Evolutionary conservation across 805 yeast species (phyloP).

Genomic region (Candida alai): DNA sequence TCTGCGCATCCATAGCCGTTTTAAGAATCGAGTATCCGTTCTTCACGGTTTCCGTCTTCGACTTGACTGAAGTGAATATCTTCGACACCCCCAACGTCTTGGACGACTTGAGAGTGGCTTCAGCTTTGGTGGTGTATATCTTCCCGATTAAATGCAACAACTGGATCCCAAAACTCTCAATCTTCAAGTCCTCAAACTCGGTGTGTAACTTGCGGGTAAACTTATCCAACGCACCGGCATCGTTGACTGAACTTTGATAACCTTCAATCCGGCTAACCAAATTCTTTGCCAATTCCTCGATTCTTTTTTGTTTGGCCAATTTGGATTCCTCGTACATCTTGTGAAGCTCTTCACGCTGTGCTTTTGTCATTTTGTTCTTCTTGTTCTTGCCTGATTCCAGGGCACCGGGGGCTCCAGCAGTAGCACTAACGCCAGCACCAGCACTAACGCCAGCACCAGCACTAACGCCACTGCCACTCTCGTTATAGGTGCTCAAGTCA

Average conservation of each 20-base stretch:
- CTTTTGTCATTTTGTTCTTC: conserved; percentile 27
- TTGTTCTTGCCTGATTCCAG: conserved; percentile 26
- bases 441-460: conserved; percentile 5
- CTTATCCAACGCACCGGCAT: conserved; percentile 55
- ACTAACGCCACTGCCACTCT: conserved; percentile 5
- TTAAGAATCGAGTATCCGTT: conserved; percentile 80
- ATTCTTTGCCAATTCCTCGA: conserved; percentile 47
- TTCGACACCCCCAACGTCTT: conserved; percentile 86
- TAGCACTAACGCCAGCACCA: conserved; percentile 6
- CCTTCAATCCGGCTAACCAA: conserved; percentile 47
- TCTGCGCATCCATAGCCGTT: conserved; percentile 85
- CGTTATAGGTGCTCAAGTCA: background rate
- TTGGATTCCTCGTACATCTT: conserved; percentile 54
- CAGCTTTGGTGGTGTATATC: conserved; percentile 71
- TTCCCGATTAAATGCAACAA: conserved; percentile 79
- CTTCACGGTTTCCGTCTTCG: conserved; percentile 78
- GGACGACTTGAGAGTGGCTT: conserved; percentile 67
- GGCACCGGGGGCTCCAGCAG: conserved; percentile 22
- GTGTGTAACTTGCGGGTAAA: conserved; percentile 49
- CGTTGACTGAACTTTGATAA: conserved; percentile 56
- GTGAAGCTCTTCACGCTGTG: conserved; percentile 46
- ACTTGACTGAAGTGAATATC: conserved; percentile 73
- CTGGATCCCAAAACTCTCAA: conserved; percentile 94
- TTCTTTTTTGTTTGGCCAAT: conserved; percentile 45
- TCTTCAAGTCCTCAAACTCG: conserved; percentile 78